These are phyloP conservation scores for Spatholobus suberectus DNA, from an alignment of 306 rosid species.

Conservation along the genomic window DNA sequence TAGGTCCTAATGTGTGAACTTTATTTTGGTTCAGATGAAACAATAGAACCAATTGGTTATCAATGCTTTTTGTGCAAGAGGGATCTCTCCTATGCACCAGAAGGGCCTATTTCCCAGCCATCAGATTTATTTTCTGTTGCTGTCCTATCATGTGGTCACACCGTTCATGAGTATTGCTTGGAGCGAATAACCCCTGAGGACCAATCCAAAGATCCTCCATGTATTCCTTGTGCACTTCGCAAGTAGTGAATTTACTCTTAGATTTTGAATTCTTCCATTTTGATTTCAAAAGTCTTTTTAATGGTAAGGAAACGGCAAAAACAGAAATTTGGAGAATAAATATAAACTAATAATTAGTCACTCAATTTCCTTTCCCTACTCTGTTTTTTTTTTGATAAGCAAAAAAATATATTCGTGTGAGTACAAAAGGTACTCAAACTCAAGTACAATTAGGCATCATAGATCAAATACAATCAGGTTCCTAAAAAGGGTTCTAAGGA, in stretches of 20 bases:
- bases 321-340: constrained; percentile 20
- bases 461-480: too few species aligned
- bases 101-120: constrained; percentile 54
- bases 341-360: too few species aligned
- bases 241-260: constrained; percentile 31
- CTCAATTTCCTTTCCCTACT: too few species aligned
- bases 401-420: too few species aligned
- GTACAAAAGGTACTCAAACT: too few species aligned
- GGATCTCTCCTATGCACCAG: constrained; percentile 63
- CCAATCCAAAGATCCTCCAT: constrained; percentile 59
- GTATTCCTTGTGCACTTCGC: constrained; percentile 68
- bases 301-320: background rate
- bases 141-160: constrained; percentile 71
- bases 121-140: constrained; percentile 45
- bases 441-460: too few species aligned
- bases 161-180: constrained; percentile 69
- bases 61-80: constrained; percentile 68
- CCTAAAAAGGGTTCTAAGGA: too few species aligned
- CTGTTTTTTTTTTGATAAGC: too few species aligned
- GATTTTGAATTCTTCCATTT: background rate
- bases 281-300: constrained; percentile 16
- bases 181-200: constrained; percentile 60
- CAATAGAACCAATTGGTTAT: constrained; percentile 47
- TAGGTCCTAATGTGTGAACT: constrained; percentile 26
- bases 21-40: constrained; percentile 26